Base-by-base conservation (phyloP, 768 basidiomycete genomes). In the Mycena kentingensis region DNA sequence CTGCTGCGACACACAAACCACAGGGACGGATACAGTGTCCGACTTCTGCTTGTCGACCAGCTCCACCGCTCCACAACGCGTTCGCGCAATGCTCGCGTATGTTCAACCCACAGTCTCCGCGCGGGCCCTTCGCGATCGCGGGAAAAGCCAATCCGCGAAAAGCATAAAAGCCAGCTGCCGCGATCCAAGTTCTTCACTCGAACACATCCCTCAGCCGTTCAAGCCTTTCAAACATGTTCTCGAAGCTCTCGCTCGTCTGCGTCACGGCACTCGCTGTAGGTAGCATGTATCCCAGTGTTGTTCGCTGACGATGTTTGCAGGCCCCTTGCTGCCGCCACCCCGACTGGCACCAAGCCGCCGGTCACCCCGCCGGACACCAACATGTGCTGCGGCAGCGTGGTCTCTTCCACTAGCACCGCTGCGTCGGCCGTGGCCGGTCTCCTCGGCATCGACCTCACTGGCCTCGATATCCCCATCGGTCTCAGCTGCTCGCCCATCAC, bases 401-500 rank as follows among this genome's bases (percentile, higher is more conserved):
- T 39, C 15, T 10, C 15, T 8, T 39, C 37, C 11, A 39, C 37
- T 10, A 39, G 37, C 37, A 22, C 37, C 37, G 37, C 37, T 22
- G 37, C 37, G 8, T 25, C 34, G 4, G 34, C 21, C 25, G 41
- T 45, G 2, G 42, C 42, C 5, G 50, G 31, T 22, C 22, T 36
- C 13, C 19, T 51, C 34, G 49, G 49, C 22, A 19, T 51, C 21
- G 49, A 51, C 31, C 49, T 51, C 49, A 38, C 13, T 25, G 49
- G 49, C 18, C 41, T 51, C 41, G 19, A 51, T 25, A 45, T 53
- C 1, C 51, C 45, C 21, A 19, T 53, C 16, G 45, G 51, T 2
- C 13, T 53, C 27, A 47, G 45, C 51, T 53, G 45, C 45, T 41
- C 37, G 13, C 51, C 42, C 26, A 49, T 44, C 24, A 54, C 46